Evolutionary conservation across 805 yeast species (phyloP), one percentile per base, ranked within the genome.

Genomic region (Myxozyma neglecta): DNA sequence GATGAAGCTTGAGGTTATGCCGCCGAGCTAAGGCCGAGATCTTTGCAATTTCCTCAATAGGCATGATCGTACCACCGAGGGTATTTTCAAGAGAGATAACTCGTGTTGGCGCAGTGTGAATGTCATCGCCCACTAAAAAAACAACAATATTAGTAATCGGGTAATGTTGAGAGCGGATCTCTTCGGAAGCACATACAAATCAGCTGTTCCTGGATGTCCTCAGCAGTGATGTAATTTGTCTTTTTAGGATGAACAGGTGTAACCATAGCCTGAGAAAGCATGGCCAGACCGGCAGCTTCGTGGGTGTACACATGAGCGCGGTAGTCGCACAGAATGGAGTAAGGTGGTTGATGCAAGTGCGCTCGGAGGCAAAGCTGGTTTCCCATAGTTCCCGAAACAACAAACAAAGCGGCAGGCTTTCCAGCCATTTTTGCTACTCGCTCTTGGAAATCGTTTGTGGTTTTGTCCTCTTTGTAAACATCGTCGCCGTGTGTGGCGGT

Each of bases 261-360:
- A 4, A 90, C 96, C 96, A 92, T 88, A 1, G 97, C 96, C 75
- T 88, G 96, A 13, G 96, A 89, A 62, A 93, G 79, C 55, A 89
- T 84, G 6, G 97, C 96, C 55, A 93, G 75, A 1, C 97, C 98
- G 40, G 92, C 97, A 32, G 97, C 96, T 76, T 92, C 98, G 68
- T 85, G 85, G 36, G 85, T 78, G 73, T 81, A 92, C 32, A 92
- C 86, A 71, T 92, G 98, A 11, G 93, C 86, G 64, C 97, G 80
- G 74, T 85, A 80, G 74, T 93, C 97, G 77, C 97, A 90, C 52
- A 92, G 71, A 32, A 93, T 79, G n/a, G 92, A 83, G 76, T 86
- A 86, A 1, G 96, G 96, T 16, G 97, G 97, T 71, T 88, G 93
- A 64, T 73, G 74, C 52, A 93, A 76, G 67, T 87, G 89, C 4